Evolutionary conservation across 768 basidiomycete species (phyloP), one percentile per base, ranked within the genome.

Genomic region (Termitomyces sp.): DNA sequence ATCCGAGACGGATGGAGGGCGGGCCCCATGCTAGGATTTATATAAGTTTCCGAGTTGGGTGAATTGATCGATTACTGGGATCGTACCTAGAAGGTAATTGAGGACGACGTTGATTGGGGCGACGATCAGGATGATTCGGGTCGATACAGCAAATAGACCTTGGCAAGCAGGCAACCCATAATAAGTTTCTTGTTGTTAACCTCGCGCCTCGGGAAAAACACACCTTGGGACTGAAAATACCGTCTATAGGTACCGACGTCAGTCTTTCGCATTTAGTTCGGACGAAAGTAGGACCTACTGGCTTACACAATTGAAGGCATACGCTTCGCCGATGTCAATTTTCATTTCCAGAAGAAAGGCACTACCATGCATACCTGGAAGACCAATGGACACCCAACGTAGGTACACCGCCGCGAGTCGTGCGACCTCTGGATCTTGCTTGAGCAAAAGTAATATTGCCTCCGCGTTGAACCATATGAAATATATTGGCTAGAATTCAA

Each of bases 401-500:
- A 97, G 82, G 68, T 96, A 98, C 3, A 86, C 26, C 0, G 82
- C 79, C 0, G 95, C 95, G 12, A 90, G 79, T 24, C 74, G 77
- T 4, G 95, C 91, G 2, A 98, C 91, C 60, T 91, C 89, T 1
- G 88, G 87, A 34, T 95, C 91, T 79, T 93, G 91, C 56, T 82
- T 82, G 44, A 92, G 78, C 58, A 73, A 82, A 33, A 96, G 79
- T 0, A 98, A 79, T 43, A 98, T 82, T 0, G 74, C 62, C 70
- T 98, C 94, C 0, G 90, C 86, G 53, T 87, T 93, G 66, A 88
- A 82, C 93, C 96, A 98, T 24, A 93, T 77, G 2, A 82, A 62
- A 47, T 77, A 71, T 59, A 91, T 88, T 0, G 79, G 79, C 79
- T 81, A n/a, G 40, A 9, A 10, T 1, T 16, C 20, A 34, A 9